Percentiles rank a stretch among this genome's conserved stretches.
Conservation (phyloP, 2,329 filamentous ascomycete species). For the Thielaviopsis populi region DNA sequence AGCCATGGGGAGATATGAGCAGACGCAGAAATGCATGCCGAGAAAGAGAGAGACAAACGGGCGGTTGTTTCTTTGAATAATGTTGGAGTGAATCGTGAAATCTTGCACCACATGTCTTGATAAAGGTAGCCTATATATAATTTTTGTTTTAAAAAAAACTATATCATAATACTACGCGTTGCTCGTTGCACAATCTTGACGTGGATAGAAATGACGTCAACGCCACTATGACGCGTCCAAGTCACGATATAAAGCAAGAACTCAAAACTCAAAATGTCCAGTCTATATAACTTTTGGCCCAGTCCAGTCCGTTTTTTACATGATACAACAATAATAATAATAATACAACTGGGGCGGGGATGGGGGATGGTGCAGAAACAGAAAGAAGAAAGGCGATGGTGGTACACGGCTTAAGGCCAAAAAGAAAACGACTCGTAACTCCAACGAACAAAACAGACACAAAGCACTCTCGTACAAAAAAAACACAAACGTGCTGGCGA, state of each 20-base stretch:
- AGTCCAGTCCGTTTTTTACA: conserved; percentile 1
- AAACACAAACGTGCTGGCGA: neutral
- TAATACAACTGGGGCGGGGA: conserved; percentile 3
- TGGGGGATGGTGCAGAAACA: neutral
- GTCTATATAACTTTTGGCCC: conserved; percentile 1
- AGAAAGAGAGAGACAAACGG: neutral
- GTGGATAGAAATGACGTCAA: neutral
- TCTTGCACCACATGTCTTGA: neutral
- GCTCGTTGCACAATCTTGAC: neutral
- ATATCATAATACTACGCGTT: neutral
- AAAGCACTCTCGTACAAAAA: neutral
- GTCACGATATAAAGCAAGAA: neutral
- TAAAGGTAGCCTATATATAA: neutral
- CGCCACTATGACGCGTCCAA: neutral
- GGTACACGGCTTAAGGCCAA: conserved; percentile 11
- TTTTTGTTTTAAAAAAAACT: neutral
- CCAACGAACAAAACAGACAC: neutral
- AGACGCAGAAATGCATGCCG: neutral
- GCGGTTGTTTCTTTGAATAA: neutral
- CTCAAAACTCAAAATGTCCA: neutral
- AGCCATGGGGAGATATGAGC: neutral
- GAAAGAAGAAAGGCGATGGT: neutral
- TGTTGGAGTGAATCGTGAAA: too few species aligned
- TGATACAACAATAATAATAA: conserved; percentile 9
- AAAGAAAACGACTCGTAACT: neutral